Evolutionary conservation across 2,329 filamentous ascomycete genomes (phyloP), one percentile per base, ranked within the genome.

Genomic region (Ophiostoma montium): DNA sequence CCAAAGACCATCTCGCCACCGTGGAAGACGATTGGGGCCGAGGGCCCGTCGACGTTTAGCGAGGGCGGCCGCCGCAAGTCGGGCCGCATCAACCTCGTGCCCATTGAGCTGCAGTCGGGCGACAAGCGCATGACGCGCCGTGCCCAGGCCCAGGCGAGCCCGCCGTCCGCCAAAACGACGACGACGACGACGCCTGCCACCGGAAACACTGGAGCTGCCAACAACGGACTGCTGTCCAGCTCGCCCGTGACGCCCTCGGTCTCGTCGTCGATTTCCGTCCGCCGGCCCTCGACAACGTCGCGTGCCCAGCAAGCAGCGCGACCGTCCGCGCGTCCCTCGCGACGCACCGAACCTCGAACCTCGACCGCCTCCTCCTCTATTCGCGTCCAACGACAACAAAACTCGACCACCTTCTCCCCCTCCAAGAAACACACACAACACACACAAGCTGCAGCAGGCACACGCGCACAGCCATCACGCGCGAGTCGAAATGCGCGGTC

Each of bases 41-140:
- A 94, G 27, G 92, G 92, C 0, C 92, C 92, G 19, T 92, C 90
- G 3, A 84, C 85, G 1, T 89, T 94, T 62, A 76, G 84, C 42
- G 77, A 74, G 67, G 84, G 74, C 75, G 86, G 85, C 45, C 74
- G 74, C 54, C 74, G 80, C 52, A 82, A 80, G 59, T 84, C 80
- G 19, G 78, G 78, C 36, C 74, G 80, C 53, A 76, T 78, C 58
- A 82, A 83, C 59, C 62, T 62, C 2, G 59, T 78, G 13, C 75
- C 76, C 16, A 53, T 74, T 30, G 75, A 80, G 53, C 57, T 75
- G 38, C 70, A 73, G 52, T 66, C 70, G 15, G 66, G 67, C 35
- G 68, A 69, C 47, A 78, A 73, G 56, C 69, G 75, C 48, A 63
- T 70, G 52, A 77, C 74, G 2, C 67, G 76, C 54, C 66, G 69